A percentile compares a stretch with the other conserved stretches of the same genome.
phyloP scores from a whole-genome alignment of 139 green algal genomes.

The Gonium pectorale region DNA sequence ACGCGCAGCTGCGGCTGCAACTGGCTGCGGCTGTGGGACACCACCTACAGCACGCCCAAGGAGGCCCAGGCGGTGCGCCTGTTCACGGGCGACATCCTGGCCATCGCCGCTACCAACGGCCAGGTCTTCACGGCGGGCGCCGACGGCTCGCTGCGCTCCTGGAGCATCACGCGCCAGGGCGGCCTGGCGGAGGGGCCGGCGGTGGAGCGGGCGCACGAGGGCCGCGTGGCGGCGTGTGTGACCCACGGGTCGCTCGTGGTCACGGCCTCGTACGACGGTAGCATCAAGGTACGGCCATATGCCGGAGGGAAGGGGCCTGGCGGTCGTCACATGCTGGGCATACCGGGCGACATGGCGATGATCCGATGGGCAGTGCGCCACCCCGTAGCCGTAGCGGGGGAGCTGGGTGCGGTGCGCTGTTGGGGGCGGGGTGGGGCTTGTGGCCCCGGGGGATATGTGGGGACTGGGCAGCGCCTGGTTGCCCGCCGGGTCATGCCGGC shows the following conservation, averaged over 20 bases:
- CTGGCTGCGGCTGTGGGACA: slow-evolving; percentile 77
- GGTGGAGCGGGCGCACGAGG: slow-evolving; percentile 74
- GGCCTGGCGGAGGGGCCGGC: slow-evolving; percentile 57
- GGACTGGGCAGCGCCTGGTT: too few relatives aligned
- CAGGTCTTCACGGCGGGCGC: slow-evolving; percentile 69
- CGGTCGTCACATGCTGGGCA: background rate
- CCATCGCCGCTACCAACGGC: slow-evolving; percentile 56
- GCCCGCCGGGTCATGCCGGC: too few relatives aligned
- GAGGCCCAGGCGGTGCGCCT: slow-evolving; percentile 59
- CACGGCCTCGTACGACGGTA: slow-evolving; percentile 71
- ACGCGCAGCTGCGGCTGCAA: slow-evolving; percentile 78
- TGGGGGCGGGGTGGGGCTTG: too few relatives aligned
- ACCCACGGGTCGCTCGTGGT: slow-evolving; percentile 64
- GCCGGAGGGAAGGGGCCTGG: background rate
- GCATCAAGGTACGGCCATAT: slow-evolving; percentile 61
- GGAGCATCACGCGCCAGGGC: slow-evolving; percentile 66
- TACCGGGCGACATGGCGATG: too few relatives aligned
- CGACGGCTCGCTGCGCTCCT: slow-evolving; percentile 72
- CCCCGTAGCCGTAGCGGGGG: too few relatives aligned
- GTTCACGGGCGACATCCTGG: slow-evolving; percentile 82
- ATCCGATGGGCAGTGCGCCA: too few relatives aligned
- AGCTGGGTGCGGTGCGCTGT: too few relatives aligned
- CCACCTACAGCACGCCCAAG: slow-evolving; percentile 73
- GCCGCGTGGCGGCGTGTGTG: slow-evolving; percentile 65
- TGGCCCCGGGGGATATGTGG: too few relatives aligned